Evolutionary conservation across 768 basidiomycete species (phyloP).

Genomic region (Termitomyces bulborhizus): DNA sequence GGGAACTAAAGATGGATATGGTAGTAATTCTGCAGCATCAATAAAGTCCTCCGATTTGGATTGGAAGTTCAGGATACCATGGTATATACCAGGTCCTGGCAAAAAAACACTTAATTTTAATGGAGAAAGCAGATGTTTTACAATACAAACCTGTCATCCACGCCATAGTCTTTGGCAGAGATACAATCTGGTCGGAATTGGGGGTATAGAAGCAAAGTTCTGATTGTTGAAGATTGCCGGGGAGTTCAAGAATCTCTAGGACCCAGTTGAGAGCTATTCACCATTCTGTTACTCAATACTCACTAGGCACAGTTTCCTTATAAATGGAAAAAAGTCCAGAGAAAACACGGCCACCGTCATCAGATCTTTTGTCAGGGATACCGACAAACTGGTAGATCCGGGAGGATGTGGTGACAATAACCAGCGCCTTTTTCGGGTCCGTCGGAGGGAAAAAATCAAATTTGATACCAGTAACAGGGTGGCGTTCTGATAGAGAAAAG

Average conservation of each 20-base stretch:
- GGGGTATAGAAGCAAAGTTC: slow-evolving; percentile 78
- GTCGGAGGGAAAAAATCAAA: slow-evolving; percentile 70
- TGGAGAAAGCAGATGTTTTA: background rate
- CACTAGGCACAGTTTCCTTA: slow-evolving; percentile 77
- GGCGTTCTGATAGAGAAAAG: slow-evolving; percentile 73
- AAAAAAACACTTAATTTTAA: background rate
- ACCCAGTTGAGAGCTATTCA: background rate
- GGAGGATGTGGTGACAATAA: slow-evolving; percentile 79
- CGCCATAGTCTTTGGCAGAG: slow-evolving; percentile 69
- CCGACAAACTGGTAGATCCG: slow-evolving; percentile 91
- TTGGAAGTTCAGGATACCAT: slow-evolving; percentile 71
- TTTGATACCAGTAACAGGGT: slow-evolving; percentile 79
- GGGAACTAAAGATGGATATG: slow-evolving; percentile 51
- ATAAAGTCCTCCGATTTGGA: slow-evolving; percentile 67
- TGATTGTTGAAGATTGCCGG: slow-evolving; percentile 68
- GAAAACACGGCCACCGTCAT: slow-evolving; percentile 74
- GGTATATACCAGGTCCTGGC: slow-evolving; percentile 85
- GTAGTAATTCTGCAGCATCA: slow-evolving; percentile 71
- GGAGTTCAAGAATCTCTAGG: slow-evolving; percentile 86
- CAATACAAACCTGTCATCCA: slow-evolving; percentile 80
- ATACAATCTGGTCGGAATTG: slow-evolving; percentile 61
- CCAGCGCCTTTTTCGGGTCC: slow-evolving; percentile 57
- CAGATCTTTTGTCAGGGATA: slow-evolving; percentile 53
- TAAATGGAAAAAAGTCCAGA: slow-evolving; percentile 68
- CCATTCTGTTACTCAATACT: slow-evolving; percentile 10